A percentile compares a stretch with the other conserved stretches of the same genome.
Conservation (phyloP, 179 eudicot genomes). For the Drosera spatulata region DNA sequence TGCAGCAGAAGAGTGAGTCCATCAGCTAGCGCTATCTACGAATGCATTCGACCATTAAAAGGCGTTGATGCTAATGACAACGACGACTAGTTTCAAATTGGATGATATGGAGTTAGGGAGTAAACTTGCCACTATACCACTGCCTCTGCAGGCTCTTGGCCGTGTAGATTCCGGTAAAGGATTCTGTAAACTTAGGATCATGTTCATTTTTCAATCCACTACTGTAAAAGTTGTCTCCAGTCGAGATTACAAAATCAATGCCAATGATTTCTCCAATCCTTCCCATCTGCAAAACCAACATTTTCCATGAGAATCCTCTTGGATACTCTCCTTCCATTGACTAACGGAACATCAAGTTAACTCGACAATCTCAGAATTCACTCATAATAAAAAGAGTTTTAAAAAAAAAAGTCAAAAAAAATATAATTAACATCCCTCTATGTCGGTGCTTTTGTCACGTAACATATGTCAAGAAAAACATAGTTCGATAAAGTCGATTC, state of each 20-base stretch:
- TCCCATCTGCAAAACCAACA: conserved; percentile 48
- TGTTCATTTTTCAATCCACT: conserved; percentile 43
- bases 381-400: no score
- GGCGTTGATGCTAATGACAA: not conserved
- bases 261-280: conserved; percentile 43
- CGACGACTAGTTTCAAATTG: not conserved
- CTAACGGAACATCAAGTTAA: not conserved
- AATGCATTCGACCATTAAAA: not conserved
- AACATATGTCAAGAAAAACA: not conserved
- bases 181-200: conserved; percentile 50
- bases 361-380: not conserved
- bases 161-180: conserved; percentile 49
- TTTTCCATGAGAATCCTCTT: not conserved
- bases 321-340: not conserved
- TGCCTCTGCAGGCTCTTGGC: conserved; percentile 59
- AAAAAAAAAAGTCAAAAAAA: no score
- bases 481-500: not conserved
- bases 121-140: conserved; percentile 49
- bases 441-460: not conserved
- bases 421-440: no score
- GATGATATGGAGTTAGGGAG: not conserved
- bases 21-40: not conserved
- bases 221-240: conserved; percentile 76
- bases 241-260: conserved; percentile 54
- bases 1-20: not conserved